Base-by-base conservation (phyloP, 2,329 filamentous ascomycete genomes). In the Berkeleyomyces basicola region DNA sequence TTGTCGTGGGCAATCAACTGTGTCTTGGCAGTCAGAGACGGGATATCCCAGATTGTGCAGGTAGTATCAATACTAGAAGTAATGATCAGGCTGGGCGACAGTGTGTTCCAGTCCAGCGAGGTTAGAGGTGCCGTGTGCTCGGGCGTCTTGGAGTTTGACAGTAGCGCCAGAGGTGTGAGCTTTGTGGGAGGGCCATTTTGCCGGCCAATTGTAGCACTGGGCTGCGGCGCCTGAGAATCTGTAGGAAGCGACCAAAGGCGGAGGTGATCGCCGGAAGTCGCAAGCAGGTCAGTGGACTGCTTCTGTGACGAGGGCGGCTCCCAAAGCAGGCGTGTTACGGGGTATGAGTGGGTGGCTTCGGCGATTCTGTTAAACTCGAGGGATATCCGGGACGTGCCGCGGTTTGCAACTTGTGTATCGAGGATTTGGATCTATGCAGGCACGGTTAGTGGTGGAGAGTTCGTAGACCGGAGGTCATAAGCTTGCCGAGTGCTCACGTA, bases 41-140 rank as follows among this genome's bases (percentile, higher is more conserved):
- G 93, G 63, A 99, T 99, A 72, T 99, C 93, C 93, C 93, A 99
- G 67, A 99, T 99, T 3, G 93, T 99, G 75, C 93, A 99, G 4
- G 93, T 99, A 1, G 93, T 99, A 71, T 99, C 93, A 70, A 99
- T 99, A 72, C 91, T 97, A 3, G 91, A 96, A 0, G 93, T 99
- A 70, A 99, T 99, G 71, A 99, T 99, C 61, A 99, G 78, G 72
- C 92, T 96, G 0, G 93, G 93, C 33, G 90, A 96, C 61, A 99
- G 86, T 1, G 89, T 95, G 70, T 99, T 99, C 93, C 93, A 99
- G 72, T 99, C 93, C 57, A 99, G 79, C 14, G 91, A 96, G 1
- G 93, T 99, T 64, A 99, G 82, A 23, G 93, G 93, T 11, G 93
- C 93, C 4, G 93, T 99, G 71, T 99, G 95, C 70, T 99, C 93